Evolutionary conservation across 2,329 filamentous ascomycete genomes (phyloP).

Genomic region (Fusarium brevicatenulatum): DNA sequence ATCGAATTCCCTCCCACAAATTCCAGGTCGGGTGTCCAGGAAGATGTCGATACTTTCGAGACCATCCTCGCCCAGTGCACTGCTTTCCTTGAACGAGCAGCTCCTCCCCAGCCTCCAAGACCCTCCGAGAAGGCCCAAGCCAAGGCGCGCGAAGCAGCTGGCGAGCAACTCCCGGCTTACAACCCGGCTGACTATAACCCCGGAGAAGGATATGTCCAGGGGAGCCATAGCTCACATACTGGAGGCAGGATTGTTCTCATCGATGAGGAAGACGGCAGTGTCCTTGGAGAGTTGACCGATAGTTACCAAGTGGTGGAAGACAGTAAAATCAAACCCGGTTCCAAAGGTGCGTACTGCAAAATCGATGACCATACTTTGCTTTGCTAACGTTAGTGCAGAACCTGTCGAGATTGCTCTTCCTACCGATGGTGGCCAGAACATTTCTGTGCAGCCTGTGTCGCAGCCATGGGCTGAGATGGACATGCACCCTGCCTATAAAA

Average conservation of each 20-base stretch:
- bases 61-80: conserved; percentile 98
- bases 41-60: conserved; percentile 96
- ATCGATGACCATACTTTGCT: not conserved
- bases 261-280: conserved; percentile 95
- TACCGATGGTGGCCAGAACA: conserved; percentile 70
- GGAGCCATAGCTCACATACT: conserved; percentile 62
- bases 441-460: conserved; percentile 72
- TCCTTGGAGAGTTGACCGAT: conserved; percentile 90
- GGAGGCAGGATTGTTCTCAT: conserved; percentile 87
- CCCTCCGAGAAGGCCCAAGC: conserved; percentile 49
- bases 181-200: conserved; percentile 84
- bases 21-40: conserved; percentile 78
- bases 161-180: conserved; percentile 69
- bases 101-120: conserved; percentile 62
- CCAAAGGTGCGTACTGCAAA: conserved; percentile 74
- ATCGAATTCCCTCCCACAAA: conserved; percentile 88
- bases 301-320: conserved; percentile 85
- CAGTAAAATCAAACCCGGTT: conserved; percentile 79
- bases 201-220: conserved; percentile 79
- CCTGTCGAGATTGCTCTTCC: conserved; percentile 84
- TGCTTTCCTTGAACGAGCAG: conserved; percentile 87
- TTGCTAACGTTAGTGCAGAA: conserved; percentile 54
- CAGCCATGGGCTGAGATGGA: conserved; percentile 79
- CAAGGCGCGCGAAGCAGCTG: conserved; percentile 54
- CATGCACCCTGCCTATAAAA: conserved; percentile 90